These are phyloP conservation scores for Rhynchospora tenuis DNA, from an alignment of 176 grass and related monocot genomes.

Conservation along the genomic window DNA sequence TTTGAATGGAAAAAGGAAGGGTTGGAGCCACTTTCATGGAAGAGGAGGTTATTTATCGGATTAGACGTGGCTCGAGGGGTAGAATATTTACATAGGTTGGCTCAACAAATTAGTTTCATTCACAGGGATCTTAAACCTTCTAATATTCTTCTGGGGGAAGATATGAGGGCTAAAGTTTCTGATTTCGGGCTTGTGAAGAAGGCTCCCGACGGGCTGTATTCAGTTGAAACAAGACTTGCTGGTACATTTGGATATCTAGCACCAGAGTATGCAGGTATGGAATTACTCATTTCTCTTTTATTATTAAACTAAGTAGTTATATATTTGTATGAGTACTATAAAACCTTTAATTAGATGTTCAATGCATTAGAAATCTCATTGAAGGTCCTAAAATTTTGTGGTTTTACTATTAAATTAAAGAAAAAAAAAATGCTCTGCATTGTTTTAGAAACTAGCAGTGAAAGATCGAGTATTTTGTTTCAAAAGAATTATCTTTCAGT, in stretches of 20 bases:
- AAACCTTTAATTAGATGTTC: not conserved
- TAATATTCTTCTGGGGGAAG: slow-evolving; percentile 23
- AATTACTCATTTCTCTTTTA: not conserved
- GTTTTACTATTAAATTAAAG: not conserved
- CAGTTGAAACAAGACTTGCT: slow-evolving; percentile 18
- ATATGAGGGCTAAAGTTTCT: slow-evolving; percentile 25
- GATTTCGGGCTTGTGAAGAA: slow-evolving; percentile 22
- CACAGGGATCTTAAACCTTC: slow-evolving; percentile 27
- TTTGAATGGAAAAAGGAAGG: slow-evolving; percentile 26
- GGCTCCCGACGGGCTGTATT: not conserved
- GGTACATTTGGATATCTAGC: slow-evolving; percentile 24
- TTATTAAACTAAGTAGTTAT: not conserved
- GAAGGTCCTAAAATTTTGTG: not conserved
- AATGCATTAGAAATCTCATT: not conserved
- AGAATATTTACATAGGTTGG: slow-evolving; percentile 23
- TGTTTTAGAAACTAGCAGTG: not conserved
- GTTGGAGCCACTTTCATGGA: slow-evolving; percentile 9
- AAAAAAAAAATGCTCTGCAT: not conserved
- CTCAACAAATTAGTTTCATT: slow-evolving; percentile 22
- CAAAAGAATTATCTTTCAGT: not conserved
- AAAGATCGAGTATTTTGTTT: not conserved
- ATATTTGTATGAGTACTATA: not conserved
- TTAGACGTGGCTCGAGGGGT: slow-evolving; percentile 22
- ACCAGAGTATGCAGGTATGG: slow-evolving; percentile 20
- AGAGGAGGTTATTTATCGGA: slow-evolving; percentile 5